phyloP scores from a whole-genome alignment of 116 monocot genomes.

The Iris pallida region DNA sequence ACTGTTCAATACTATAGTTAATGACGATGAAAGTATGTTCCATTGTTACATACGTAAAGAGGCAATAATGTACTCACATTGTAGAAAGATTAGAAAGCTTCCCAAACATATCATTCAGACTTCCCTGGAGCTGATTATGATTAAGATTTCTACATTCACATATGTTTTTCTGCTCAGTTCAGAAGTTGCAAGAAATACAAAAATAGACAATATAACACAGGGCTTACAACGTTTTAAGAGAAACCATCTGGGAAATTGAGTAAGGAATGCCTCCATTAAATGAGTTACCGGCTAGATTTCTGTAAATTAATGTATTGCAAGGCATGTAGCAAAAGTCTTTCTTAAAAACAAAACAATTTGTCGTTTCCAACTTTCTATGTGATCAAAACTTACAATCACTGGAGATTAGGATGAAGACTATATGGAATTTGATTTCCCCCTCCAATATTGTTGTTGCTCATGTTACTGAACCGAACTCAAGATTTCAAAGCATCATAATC shows the following conservation, averaged over 20 bases:
- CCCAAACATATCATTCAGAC: conserved; percentile 53
- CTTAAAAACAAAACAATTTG: background rate
- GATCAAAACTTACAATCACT: conserved; percentile 50
- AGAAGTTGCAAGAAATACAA: background rate
- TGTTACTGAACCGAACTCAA: conserved; percentile 53
- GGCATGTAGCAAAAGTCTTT: background rate
- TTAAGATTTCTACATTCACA: conserved; percentile 57
- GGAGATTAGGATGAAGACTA: conserved; percentile 78
- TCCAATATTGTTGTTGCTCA: conserved; percentile 95
- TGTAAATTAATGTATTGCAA: conserved; percentile 26
- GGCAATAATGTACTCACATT: conserved; percentile 45
- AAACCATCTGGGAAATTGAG: conserved; percentile 77
- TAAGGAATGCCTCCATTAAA: conserved; percentile 68
- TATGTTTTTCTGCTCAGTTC: conserved; percentile 5
- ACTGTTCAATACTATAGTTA: background rate
- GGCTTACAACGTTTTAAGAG: conserved; percentile 68
- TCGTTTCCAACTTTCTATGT: background rate
- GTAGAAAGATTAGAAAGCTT: conserved; percentile 52
- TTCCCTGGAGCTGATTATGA: conserved; percentile 70
- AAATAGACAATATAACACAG: too few relatives aligned
- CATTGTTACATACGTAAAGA: background rate
- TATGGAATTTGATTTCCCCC: conserved; percentile 55
- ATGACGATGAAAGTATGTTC: background rate
- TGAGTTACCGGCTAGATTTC: conserved; percentile 69
- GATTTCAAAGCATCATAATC: conserved; percentile 8